phyloP scores from a whole-genome alignment of 164 flowering plant genomes.

The Magnolia sinica region DNA sequence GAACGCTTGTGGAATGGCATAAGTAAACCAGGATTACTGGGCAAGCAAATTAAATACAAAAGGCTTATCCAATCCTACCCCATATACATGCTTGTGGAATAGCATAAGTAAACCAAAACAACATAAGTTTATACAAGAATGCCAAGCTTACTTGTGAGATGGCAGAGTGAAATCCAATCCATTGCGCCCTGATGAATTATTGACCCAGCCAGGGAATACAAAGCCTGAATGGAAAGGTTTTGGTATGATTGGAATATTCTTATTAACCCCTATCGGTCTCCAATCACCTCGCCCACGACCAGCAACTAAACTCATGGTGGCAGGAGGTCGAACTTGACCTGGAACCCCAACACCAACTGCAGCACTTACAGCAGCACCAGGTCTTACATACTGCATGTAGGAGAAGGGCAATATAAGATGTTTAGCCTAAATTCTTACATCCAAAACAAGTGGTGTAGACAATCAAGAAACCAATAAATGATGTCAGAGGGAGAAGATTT shows the following conservation, averaged over 20 bases:
- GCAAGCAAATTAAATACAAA: too few species aligned
- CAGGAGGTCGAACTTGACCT: constrained; percentile 79
- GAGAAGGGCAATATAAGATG: not conserved
- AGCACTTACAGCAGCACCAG: constrained; percentile 79
- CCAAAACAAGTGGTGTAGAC: not conserved
- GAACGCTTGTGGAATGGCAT: too few species aligned
- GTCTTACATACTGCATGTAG: constrained; percentile 82
- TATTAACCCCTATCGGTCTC: constrained; percentile 52
- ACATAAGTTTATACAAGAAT: not conserved
- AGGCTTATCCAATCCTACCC: too few species aligned
- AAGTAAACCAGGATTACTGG: too few species aligned
- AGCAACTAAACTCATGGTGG: constrained; percentile 32
- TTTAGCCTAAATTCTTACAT: not conserved
- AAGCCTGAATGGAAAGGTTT: constrained; percentile 66
- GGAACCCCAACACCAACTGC: constrained; percentile 50
- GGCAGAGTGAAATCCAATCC: constrained; percentile 97
- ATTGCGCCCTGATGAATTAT: constrained; percentile 52
- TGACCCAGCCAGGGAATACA: constrained; percentile 64
- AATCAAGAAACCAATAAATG: not conserved
- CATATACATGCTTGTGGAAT: too few species aligned
- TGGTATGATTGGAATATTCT: constrained; percentile 46
- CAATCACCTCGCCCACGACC: constrained; percentile 79
- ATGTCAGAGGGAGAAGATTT: not conserved
- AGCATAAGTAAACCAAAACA: too few species aligned
- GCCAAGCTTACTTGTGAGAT: constrained; percentile 78